These are phyloP conservation scores for Zoysia pacifica DNA, from an alignment of 176 grass and related monocot genomes.

Conservation along the genomic window DNA sequence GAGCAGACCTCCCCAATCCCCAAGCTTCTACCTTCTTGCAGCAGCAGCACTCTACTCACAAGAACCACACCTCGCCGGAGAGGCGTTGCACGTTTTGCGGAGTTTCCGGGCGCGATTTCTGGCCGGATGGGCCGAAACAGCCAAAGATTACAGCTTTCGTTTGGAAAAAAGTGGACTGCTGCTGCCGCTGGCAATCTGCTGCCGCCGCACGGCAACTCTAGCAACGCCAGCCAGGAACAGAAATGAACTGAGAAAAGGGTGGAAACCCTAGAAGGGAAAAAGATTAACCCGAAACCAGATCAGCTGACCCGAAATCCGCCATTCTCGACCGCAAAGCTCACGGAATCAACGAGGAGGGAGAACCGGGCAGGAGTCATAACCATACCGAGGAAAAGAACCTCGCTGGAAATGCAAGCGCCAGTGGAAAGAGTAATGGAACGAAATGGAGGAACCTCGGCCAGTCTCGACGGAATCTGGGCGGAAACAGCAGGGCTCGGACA, in stretches of 20 bases:
- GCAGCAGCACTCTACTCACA: not conserved
- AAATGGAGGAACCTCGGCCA: not conserved
- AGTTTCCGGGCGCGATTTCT: not conserved
- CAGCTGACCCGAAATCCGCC: constrained; percentile 22
- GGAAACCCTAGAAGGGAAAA: not conserved
- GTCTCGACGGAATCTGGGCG: constrained; percentile 15
- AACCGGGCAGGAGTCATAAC: not conserved
- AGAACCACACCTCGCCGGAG: constrained; percentile 16
- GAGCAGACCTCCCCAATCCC: not conserved
- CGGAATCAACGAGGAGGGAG: constrained; percentile 2
- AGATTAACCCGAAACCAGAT: constrained; percentile 5
- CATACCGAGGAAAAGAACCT: not conserved
- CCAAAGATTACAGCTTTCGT: constrained; percentile 13
- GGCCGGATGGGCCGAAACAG: not conserved
- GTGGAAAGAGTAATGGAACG: not conserved
- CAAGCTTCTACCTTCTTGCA: not conserved
- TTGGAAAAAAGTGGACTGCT: not conserved
- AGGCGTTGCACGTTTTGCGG: not conserved
- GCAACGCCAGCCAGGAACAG: not conserved
- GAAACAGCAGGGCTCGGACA: not conserved
- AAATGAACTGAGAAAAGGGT: constrained; percentile 1
- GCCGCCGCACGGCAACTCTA: constrained; percentile 6
- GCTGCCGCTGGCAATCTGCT: not conserved
- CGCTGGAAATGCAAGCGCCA: not conserved
- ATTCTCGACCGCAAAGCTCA: not conserved